Base-by-base conservation (phyloP, 208 protist genomes). In the Novymonas esmeraldas region DNA sequence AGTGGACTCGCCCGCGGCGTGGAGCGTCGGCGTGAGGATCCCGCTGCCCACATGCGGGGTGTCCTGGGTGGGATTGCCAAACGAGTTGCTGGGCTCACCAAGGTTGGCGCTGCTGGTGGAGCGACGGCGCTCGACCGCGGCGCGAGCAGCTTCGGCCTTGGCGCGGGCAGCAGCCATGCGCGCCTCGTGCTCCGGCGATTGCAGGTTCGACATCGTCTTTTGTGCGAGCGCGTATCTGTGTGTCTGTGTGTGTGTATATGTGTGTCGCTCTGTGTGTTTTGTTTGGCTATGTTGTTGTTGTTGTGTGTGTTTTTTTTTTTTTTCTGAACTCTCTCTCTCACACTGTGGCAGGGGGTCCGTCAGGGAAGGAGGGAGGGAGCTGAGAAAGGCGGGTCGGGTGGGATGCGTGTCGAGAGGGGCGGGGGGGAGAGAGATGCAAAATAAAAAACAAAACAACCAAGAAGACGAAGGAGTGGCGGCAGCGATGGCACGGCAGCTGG, bases 61-160 rank as follows among this genome's bases (percentile, higher is more conserved):
- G 44, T 58, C 20, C 56, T 42, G 29, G 39, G 57, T 60, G 46
- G 49, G 46, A 13, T 38, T 55, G 44, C 44, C 34, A 11, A 38
- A 38, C 29, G 63, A 58, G 41, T 69, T 34, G 57, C 44, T 46
- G 41, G 44, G 46, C 5, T 61, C 61, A 16, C 22, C 39, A 45
- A 38, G 42, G 9, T 52, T 22, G 24, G 55, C 58, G 44, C 36
- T 65, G 62, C 54, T 70, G 50, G 38, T 63, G 16, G 62, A 66
- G 24, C 73, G 75, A 22, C 65, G 72, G 26, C 70, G 69, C 63
- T 73, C 73, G 24, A 68, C 81, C 10, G 65, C 67, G 11, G 44
- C 54, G 44, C 55, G 76, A 24, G 68, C 73, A 9, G 76, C 73
- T 39, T 72, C 77, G 1, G 72, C 80, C 46, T 81, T 75, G 9